Percentiles rank a stretch among this genome's conserved stretches.
phyloP scores from a whole-genome alignment of 2,329 filamentous ascomycete genomes.

The Amesomyces nigricolor region DNA sequence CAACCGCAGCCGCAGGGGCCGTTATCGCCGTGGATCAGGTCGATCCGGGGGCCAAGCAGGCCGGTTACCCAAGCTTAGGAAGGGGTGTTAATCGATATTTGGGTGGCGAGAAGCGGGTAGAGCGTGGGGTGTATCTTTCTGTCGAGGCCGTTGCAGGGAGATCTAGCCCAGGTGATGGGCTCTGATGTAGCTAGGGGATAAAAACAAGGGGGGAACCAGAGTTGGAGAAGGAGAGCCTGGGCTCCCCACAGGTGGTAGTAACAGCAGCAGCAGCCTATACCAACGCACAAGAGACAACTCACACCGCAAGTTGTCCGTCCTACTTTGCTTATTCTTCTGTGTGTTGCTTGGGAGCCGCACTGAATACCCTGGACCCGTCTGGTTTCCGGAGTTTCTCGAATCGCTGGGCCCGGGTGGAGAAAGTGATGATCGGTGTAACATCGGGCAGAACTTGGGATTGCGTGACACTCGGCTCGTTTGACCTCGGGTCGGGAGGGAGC shows the following conservation, averaged over 20 bases:
- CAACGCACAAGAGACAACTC: too few species aligned
- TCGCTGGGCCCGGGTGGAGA: not conserved
- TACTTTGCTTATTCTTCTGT: too few species aligned
- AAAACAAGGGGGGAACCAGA: not conserved
- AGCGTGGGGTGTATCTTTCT: not conserved
- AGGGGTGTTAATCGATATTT: not conserved
- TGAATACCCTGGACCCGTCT: not conserved
- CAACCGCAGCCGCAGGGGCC: constrained; percentile 11
- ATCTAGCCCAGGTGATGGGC: too few species aligned
- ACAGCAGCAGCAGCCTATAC: too few species aligned
- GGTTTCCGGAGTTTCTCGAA: not conserved
- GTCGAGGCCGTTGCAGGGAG: too few species aligned
- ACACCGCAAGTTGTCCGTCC: too few species aligned
- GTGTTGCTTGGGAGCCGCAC: too few species aligned
- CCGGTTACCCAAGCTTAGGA: not conserved
- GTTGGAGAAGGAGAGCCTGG: not conserved
- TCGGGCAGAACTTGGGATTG: not conserved
- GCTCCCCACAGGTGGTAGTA: too few species aligned
- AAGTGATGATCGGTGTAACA: not conserved
- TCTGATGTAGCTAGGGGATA: too few species aligned
- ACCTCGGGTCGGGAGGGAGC: not conserved
- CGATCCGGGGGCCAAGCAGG: not conserved
- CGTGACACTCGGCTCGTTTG: not conserved
- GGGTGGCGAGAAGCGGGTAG: not conserved
- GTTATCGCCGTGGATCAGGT: not conserved